Evolutionary conservation across 1,284 basidiomycete genomes (phyloP).

Genomic region (Vanrija sp.): DNA sequence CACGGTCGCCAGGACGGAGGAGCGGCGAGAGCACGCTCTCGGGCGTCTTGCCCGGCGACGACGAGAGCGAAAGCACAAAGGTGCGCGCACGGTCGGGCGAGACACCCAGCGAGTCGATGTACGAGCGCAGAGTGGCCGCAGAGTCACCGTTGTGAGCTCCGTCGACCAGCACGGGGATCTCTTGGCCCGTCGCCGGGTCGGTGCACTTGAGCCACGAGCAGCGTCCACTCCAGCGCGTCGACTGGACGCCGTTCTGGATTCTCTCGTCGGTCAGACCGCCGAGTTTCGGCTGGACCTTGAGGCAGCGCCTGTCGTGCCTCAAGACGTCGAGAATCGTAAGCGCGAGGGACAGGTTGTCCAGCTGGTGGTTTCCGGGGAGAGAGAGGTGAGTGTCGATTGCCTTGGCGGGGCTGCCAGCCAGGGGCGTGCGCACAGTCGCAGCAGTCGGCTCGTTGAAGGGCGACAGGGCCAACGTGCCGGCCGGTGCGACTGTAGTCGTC

Average conservation of each 20-base stretch:
- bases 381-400: constrained; percentile 45
- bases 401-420: constrained; percentile 7
- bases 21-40: constrained; percentile 65
- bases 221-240: constrained; percentile 73
- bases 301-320: constrained; percentile 51
- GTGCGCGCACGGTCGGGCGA: constrained; percentile 48
- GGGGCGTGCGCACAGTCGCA: constrained; percentile 15
- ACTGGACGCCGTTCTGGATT: constrained; percentile 60
- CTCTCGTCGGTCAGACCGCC: constrained; percentile 52
- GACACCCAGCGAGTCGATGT: constrained; percentile 57
- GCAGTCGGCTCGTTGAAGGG: constrained; percentile 26
- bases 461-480: constrained; percentile 30
- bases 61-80: constrained; percentile 71
- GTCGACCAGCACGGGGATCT: constrained; percentile 64
- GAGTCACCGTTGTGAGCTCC: constrained; percentile 95
- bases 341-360: constrained; percentile 72
- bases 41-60: constrained; percentile 75
- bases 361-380: constrained; percentile 76
- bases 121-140: constrained; percentile 63
- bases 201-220: constrained; percentile 63
- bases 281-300: constrained; percentile 35
- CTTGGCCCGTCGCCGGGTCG: background rate
- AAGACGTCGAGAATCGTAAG: constrained; percentile 63
- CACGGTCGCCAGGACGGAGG: constrained; percentile 50
- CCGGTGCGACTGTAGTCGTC: background rate